These are phyloP conservation scores for Periconia sp. DNA, from an alignment of 2,329 filamentous ascomycete genomes.

Conservation along the genomic window DNA sequence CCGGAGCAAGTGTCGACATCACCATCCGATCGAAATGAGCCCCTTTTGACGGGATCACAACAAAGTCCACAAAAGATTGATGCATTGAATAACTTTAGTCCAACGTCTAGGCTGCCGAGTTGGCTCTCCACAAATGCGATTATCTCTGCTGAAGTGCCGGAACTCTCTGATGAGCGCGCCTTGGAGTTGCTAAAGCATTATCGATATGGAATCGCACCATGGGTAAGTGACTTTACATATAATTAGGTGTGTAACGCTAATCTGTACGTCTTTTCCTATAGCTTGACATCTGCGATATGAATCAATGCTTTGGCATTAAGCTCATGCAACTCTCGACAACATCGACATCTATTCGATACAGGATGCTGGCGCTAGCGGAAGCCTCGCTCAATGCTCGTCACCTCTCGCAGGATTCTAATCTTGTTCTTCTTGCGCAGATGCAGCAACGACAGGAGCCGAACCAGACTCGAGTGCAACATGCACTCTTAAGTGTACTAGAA, in stretches of 20 bases:
- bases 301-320: slow-evolving; percentile 59
- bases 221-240: slow-evolving; percentile 43
- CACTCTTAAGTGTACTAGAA: slow-evolving; percentile 10
- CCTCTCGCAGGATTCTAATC: slow-evolving; percentile 56
- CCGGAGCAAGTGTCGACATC: not conserved
- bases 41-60: too few species aligned
- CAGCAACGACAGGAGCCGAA: slow-evolving; percentile 2
- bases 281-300: slow-evolving; percentile 64
- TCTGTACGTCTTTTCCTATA: slow-evolving; percentile 16
- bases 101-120: not conserved
- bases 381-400: slow-evolving; percentile 35
- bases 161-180: slow-evolving; percentile 9
- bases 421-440: slow-evolving; percentile 50
- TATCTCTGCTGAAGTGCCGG: not conserved
- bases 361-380: slow-evolving; percentile 60
- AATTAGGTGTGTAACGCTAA: not conserved
- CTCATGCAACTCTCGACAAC: slow-evolving; percentile 56
- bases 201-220: slow-evolving; percentile 60
- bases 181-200: slow-evolving; percentile 53
- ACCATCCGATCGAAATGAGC: not conserved
- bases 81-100: too few species aligned
- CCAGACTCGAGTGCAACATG: slow-evolving; percentile 21
- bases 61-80: too few species aligned
- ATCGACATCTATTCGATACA: slow-evolving; percentile 55
- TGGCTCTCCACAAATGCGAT: slow-evolving; percentile 4